Conservation (phyloP, 1,139 yeast species). For the Pneumocystis murina region DNA sequence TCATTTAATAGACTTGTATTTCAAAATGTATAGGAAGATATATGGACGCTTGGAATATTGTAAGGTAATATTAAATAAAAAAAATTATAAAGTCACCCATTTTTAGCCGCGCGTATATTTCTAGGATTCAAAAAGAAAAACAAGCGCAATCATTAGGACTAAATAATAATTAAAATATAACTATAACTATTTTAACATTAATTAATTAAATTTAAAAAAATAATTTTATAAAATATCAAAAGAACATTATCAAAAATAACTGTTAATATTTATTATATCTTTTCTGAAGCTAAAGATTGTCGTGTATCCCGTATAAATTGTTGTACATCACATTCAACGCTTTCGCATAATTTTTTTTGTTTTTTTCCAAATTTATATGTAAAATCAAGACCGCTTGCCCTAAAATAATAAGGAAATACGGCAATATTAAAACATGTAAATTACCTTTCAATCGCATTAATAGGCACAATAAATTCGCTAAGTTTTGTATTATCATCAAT, state of each 20-base stretch:
- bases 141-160: background rate
- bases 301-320: slow-evolving; percentile 38
- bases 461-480: slow-evolving; percentile 66
- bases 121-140: slow-evolving; percentile 41
- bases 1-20: slow-evolving; percentile 3
- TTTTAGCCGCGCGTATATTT: slow-evolving; percentile 40
- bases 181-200: background rate
- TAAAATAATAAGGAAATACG: background rate
- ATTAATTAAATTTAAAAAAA: background rate
- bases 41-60: slow-evolving; percentile 80
- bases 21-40: slow-evolving; percentile 65
- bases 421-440: background rate
- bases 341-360: slow-evolving; percentile 59
- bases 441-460: slow-evolving; percentile 75
- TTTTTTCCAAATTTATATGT: slow-evolving; percentile 47
- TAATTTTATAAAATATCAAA: background rate
- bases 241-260: background rate
- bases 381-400: slow-evolving; percentile 58
- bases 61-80: slow-evolving; percentile 29
- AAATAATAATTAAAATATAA: background rate
- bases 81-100: background rate
- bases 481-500: slow-evolving; percentile 61
- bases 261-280: background rate
- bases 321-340: slow-evolving; percentile 71
- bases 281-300: background rate